Evolutionary conservation across 306 rosid genomes (phyloP).

Genomic region (Comarum palustre): DNA sequence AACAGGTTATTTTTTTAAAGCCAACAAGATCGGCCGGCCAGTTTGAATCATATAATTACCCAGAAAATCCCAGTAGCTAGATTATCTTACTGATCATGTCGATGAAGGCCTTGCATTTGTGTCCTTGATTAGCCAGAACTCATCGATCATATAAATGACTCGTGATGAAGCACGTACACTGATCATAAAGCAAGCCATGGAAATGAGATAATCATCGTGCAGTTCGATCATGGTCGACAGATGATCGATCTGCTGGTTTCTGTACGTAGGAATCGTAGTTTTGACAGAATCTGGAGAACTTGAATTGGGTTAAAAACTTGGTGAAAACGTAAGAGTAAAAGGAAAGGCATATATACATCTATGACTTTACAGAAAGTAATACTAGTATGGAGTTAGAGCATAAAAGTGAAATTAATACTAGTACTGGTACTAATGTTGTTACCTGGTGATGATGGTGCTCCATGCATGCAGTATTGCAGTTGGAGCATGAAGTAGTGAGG

Average conservation of each 20-base stretch:
- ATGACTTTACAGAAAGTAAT: neutral
- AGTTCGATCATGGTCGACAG: neutral
- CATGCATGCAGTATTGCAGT: constrained; percentile 13
- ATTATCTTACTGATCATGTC: neutral
- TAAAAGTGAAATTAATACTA: too few species aligned
- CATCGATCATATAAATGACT: neutral
- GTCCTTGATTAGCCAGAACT: neutral
- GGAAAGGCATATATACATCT: neutral
- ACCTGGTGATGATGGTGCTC: neutral
- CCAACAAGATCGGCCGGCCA: neutral
- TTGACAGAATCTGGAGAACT: neutral
- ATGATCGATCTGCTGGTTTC: neutral
- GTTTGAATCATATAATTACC: neutral
- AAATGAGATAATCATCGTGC: neutral
- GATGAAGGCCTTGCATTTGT: neutral
- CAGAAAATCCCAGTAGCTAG: neutral
- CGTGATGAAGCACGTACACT: neutral
- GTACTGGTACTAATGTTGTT: neutral
- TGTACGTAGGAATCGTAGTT: neutral
- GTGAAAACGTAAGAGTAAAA: neutral
- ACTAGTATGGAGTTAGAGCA: too few species aligned
- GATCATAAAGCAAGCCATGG: neutral
- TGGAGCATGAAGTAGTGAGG: neutral
- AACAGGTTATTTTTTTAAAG: neutral
- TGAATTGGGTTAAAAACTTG: too few species aligned